Base-by-base conservation (phyloP, 176 grass and related monocot species). In the Tuctoria greenei region DNA sequence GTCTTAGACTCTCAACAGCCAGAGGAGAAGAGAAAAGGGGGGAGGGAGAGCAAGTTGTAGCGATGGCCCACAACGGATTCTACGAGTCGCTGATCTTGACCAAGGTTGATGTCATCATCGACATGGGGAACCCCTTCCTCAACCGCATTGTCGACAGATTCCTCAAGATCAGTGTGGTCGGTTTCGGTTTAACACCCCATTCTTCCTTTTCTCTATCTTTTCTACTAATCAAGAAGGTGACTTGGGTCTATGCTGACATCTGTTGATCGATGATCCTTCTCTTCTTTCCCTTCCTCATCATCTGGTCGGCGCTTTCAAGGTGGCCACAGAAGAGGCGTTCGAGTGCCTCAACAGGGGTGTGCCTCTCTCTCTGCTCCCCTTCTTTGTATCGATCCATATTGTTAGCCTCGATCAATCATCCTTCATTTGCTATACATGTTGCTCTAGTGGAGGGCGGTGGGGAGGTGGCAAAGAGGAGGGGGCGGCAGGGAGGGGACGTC, bases 121-220 rank as follows among this genome's bases (percentile, higher is more conserved):
- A 92, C 86, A 84, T 82, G 82, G 95, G 91, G 0, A 86, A 88
- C 67, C 86, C 88, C 16, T 85, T 97, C 41, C 81, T 98, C 84
- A 93, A 98, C 66, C 91, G 80, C 79, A 98, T 91, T 75, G 86
- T 98, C 81, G 91, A 90, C 66, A 86, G 95, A 15, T 97, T 97
- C 89, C 75, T 93, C 86, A 97, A 90, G 78, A 97, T 97, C 75
- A 87, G 90, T 51, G 87, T 84, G 8, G 89, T 95, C 72, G n/a
- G 69, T 13, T 3, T 41, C 27, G 9, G 18, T 21, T 45, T 10
- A 3, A 10, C 4, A 24, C 24, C 46, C n/a, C 40, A 11, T 13
- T 41, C 39, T 5, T 10, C 12, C 3, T 13, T 13, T 17, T 13
- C 20, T 23, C 6, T 40, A n/a, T n/a, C n/a, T 3, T 31, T 3